phyloP scores from a whole-genome alignment of 2,329 filamentous ascomycete genomes.

The Dactylellina parvicollis region DNA sequence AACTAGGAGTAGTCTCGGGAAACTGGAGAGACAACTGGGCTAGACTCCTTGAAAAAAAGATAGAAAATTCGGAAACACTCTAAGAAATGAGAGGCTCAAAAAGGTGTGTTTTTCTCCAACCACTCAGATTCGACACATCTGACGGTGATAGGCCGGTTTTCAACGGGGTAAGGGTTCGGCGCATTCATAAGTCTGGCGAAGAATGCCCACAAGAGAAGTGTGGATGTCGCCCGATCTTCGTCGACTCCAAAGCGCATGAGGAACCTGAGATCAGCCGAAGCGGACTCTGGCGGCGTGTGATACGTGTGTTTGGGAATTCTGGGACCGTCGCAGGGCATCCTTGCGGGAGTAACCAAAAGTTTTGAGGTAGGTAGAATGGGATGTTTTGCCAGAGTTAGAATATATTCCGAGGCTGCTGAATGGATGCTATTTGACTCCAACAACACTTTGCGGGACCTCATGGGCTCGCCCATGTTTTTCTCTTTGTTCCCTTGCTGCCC shows the following conservation, averaged over 20 bases:
- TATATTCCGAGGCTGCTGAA: no score
- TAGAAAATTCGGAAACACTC: no score
- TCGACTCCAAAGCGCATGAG: slow-evolving; percentile 31
- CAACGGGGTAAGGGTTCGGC: neutral
- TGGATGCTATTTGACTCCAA: no score
- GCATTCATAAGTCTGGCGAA: slow-evolving; percentile 9
- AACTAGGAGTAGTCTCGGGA: no score
- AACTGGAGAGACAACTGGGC: no score
- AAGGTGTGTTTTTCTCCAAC: slow-evolving; percentile 1
- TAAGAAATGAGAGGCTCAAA: neutral
- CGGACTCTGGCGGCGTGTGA: slow-evolving; percentile 21
- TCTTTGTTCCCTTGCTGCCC: no score
- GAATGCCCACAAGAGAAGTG: slow-evolving; percentile 15
- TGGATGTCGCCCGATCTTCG: slow-evolving; percentile 23
- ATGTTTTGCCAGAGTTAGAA: no score
- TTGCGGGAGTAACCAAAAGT: no score
- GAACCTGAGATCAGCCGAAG: slow-evolving; percentile 9
- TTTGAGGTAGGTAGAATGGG: no score
- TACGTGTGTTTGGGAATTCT: slow-evolving; percentile 25
- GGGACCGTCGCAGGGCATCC: slow-evolving; percentile 31
- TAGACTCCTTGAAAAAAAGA: no score
- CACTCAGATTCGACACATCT: slow-evolving; percentile 11
- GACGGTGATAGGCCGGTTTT: neutral
- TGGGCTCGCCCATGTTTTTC: no score
- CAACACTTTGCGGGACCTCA: no score